phyloP scores from a whole-genome alignment of 768 basidiomycete genomes.

The Pholiota molesta region DNA sequence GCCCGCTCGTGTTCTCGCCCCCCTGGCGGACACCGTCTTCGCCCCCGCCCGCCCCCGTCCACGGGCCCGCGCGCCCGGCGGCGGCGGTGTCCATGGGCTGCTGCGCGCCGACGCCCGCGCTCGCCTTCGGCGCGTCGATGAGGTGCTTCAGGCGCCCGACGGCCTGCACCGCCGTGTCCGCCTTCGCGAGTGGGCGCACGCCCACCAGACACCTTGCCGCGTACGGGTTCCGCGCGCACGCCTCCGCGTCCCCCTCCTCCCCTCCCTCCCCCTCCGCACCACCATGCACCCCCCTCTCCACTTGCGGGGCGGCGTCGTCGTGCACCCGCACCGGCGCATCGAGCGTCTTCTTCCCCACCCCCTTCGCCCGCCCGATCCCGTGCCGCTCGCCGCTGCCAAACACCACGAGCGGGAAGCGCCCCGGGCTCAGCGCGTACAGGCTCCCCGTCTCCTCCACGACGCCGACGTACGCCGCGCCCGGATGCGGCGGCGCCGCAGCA shows the following conservation, averaged over 20 bases:
- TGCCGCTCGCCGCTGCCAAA: constrained; percentile 45
- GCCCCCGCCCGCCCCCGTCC: neutral
- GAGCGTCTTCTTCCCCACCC: neutral
- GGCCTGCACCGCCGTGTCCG: constrained; percentile 18
- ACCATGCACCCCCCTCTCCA: neutral
- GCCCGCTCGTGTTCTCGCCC: constrained; percentile 16
- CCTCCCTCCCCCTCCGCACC: constrained; percentile 19
- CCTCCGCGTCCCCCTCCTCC: constrained; percentile 15
- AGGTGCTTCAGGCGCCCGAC: constrained; percentile 49
- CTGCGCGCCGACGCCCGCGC: constrained; percentile 13
- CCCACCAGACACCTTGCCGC: constrained; percentile 62
- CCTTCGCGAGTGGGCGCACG: constrained; percentile 57
- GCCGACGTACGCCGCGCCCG: constrained; percentile 80
- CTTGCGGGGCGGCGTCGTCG: too few species aligned
- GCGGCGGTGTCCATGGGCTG: constrained; percentile 16
- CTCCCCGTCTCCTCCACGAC: constrained; percentile 71
- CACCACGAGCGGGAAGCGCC: constrained; percentile 79
- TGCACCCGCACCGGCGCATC: constrained; percentile 1
- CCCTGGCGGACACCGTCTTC: neutral
- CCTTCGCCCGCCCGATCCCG: neutral
- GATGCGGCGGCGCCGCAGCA: constrained; percentile 43
- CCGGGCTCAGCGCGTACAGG: constrained; percentile 85
- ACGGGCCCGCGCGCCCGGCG: neutral
- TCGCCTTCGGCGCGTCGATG: constrained; percentile 52
- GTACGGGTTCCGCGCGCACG: constrained; percentile 22